These are phyloP conservation scores for Lagenidium giganteum DNA, from an alignment of 352 stramenopile genomes.

Conservation along the genomic window DNA sequence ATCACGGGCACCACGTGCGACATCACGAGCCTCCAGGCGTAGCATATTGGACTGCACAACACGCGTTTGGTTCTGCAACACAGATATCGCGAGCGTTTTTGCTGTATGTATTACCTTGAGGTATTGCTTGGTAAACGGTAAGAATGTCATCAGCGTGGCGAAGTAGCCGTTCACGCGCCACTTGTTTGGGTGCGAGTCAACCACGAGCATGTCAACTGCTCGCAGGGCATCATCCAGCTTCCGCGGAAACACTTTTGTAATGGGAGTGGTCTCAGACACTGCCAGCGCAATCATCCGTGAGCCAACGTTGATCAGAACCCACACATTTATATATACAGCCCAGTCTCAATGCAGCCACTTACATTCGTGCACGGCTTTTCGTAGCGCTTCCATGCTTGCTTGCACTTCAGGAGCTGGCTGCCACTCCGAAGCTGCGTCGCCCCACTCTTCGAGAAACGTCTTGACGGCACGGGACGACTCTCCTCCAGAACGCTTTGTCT, in stretches of 20 bases:
- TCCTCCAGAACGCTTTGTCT: conserved; percentile 38
- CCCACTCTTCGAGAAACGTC: conserved; percentile 59
- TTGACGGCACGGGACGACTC: conserved; percentile 47
- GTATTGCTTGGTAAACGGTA: conserved; percentile 86
- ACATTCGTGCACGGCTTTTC: conserved; percentile 61
- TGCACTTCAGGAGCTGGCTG: conserved; percentile 47
- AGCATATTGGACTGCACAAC: conserved; percentile 77
- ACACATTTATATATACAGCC: no score
- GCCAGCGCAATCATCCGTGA: neutral
- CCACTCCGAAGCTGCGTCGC: conserved; percentile 68
- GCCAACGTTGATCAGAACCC: no score
- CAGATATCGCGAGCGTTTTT: no score
- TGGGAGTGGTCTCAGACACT: conserved; percentile 49
- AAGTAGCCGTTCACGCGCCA: conserved; percentile 89
- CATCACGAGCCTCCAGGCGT: conserved; percentile 72
- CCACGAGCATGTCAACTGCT: conserved; percentile 71
- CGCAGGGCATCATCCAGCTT: conserved; percentile 75
- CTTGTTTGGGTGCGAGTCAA: conserved; percentile 82
- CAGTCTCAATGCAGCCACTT: no score
- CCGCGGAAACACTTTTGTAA: conserved; percentile 80
- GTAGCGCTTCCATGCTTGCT: conserved; percentile 46
- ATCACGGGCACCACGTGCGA: conserved; percentile 44
- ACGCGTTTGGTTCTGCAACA: no score
- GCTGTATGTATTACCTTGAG: no score
- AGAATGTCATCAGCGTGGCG: conserved; percentile 81